Evolutionary conservation across 192 early-diverging fungal genomes (phyloP).

Genomic region (Chytriomyces confervae): DNA sequence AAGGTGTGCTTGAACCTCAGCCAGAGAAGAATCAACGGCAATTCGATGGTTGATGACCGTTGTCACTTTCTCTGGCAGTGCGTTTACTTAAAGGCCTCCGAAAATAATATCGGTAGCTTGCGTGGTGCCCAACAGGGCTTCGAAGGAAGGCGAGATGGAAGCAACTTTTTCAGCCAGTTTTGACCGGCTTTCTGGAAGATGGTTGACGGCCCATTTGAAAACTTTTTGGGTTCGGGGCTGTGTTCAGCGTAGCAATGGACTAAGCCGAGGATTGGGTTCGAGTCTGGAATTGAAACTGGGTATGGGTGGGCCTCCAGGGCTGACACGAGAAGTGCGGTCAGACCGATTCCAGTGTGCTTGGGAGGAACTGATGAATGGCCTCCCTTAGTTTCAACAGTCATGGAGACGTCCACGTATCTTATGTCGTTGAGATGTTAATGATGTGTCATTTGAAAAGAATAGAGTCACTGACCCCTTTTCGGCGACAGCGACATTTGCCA

Average conservation of each 20-base stretch:
- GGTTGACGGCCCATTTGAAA: slow-evolving; percentile 27
- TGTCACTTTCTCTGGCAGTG: slow-evolving; percentile 42
- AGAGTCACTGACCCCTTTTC: slow-evolving; percentile 41
- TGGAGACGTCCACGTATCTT: slow-evolving; percentile 35
- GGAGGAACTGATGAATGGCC: slow-evolving; percentile 52
- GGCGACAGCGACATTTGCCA: slow-evolving; percentile 39
- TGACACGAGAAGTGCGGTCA: slow-evolving; percentile 29
- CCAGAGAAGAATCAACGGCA: slow-evolving; percentile 2
- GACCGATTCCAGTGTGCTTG: slow-evolving; percentile 46
- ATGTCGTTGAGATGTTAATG: background rate
- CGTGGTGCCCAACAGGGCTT: slow-evolving; percentile 25
- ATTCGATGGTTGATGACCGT: slow-evolving; percentile 50
- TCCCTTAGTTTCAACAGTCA: slow-evolving; percentile 40
- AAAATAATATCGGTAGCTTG: slow-evolving; percentile 54
- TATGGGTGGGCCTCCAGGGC: slow-evolving; percentile 37
- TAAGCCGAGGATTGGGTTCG: slow-evolving; percentile 34
- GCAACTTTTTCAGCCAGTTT: slow-evolving; percentile 20
- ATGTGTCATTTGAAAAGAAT: background rate
- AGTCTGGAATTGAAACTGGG: slow-evolving; percentile 19
- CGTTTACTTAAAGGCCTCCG: slow-evolving; percentile 55
- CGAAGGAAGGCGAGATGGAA: background rate
- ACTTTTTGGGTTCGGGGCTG: slow-evolving; percentile 28
- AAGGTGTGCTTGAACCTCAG: slow-evolving; percentile 11
- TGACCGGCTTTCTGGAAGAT: slow-evolving; percentile 14
- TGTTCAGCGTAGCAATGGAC: slow-evolving; percentile 38